phyloP scores from a whole-genome alignment of 352 stramenopile genomes.

The Phytophthora fragariaefolia region DNA sequence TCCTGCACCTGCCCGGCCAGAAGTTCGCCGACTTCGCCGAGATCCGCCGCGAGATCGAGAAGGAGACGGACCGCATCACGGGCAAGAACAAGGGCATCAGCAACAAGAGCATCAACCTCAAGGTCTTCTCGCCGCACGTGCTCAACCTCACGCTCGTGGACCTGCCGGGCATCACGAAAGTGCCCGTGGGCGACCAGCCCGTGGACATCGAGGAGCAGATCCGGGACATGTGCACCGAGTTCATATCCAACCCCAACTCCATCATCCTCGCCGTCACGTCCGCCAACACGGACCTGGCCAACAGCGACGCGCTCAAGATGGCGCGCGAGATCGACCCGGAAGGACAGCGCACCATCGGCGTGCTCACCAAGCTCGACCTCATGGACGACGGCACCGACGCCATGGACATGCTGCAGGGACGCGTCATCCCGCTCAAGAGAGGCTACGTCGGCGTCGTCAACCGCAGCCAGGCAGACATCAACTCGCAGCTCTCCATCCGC shows the following conservation, averaged over 20 bases:
- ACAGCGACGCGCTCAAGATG: constrained; percentile 99
- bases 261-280: constrained; percentile 99
- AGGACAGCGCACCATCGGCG: constrained; percentile 97
- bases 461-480: constrained; percentile 98
- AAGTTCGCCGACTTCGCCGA: constrained; percentile 98
- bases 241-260: constrained; percentile 98
- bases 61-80: constrained; percentile 97
- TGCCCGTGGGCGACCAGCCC: constrained; percentile 98
- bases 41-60: constrained; percentile 98
- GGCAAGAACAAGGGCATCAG: constrained; percentile 98
- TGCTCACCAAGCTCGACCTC: constrained; percentile 99
- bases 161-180: constrained; percentile 98
- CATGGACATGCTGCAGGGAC: constrained; percentile 96
- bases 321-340: constrained; percentile 92
- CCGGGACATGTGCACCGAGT: constrained; percentile 98
- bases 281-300: constrained; percentile 99
- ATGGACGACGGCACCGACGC: constrained; percentile 99
- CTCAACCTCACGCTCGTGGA: constrained; percentile 99
- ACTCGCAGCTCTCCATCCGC: constrained; percentile 95
- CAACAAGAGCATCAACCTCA: constrained; percentile 98
- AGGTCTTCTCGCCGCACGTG: constrained; percentile 98
- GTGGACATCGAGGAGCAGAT: constrained; percentile 99
- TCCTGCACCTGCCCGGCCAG: constrained; percentile 96
- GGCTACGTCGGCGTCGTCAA: constrained; percentile 99
- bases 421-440: constrained; percentile 96